A percentile compares a stretch with the other conserved stretches of the same genome.
Conservation (phyloP, 1,284 basidiomycete species). For the Pseudomicrostroma phylloplanum region DNA sequence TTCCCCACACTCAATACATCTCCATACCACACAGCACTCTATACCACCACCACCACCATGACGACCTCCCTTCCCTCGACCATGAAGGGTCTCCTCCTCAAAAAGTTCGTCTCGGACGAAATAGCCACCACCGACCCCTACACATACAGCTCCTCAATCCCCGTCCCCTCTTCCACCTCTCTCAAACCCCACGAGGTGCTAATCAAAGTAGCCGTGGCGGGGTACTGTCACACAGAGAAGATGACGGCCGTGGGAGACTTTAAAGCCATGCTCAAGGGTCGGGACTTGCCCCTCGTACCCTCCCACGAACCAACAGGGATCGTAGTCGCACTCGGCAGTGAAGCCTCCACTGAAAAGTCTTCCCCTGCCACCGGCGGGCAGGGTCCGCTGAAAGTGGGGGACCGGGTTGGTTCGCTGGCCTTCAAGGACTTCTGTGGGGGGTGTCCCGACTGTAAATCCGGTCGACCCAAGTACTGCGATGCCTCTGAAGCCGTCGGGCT, state of each 20-base stretch:
- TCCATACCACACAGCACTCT: background rate
- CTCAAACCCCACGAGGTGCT: constrained; percentile 10
- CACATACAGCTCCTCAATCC: constrained; percentile 8
- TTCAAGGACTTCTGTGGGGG: constrained; percentile 14
- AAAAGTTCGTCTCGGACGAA: constrained; percentile 10
- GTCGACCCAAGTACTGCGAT: constrained; percentile 10
- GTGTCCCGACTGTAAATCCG: constrained; percentile 15
- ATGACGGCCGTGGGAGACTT: constrained; percentile 18
- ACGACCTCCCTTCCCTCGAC: constrained; percentile 6
- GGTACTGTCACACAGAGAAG: constrained; percentile 14
- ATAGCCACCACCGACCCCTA: constrained; percentile 12
- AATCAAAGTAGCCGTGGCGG: constrained; percentile 6
- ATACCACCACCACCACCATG: background rate
- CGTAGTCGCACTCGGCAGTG: constrained; percentile 11
- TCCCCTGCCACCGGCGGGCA: constrained; percentile 3
- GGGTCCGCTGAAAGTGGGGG: constrained; percentile 14
- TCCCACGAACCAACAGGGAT: constrained; percentile 19
- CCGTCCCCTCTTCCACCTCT: constrained; percentile 1
- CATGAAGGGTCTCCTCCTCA: constrained; percentile 13
- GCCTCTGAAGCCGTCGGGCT: constrained; percentile 2
- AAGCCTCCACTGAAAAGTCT: constrained; percentile 4
- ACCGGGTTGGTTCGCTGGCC: constrained; percentile 14
- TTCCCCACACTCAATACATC: constrained; percentile 8
- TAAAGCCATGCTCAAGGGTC: constrained; percentile 9
- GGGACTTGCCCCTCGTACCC: constrained; percentile 11